These are phyloP conservation scores for Acorus gramineus DNA, from an alignment of 106 monocot species.

Conservation along the genomic window DNA sequence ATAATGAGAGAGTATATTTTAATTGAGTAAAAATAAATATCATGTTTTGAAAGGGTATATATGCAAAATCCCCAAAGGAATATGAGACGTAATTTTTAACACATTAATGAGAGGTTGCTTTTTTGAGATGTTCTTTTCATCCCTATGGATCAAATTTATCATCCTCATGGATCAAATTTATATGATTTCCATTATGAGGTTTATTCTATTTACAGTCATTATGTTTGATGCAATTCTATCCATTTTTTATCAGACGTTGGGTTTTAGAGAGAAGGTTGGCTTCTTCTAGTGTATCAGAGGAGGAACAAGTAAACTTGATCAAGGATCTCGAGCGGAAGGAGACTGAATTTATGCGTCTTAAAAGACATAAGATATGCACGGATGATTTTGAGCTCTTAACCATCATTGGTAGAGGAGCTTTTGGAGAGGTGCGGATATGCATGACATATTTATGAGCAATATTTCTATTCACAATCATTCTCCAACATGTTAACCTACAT, in stretches of 20 bases:
- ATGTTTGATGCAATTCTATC: slow-evolving; percentile 11
- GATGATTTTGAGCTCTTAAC: slow-evolving; percentile 95
- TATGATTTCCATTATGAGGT: too few relatives aligned
- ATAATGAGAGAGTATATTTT: too few relatives aligned
- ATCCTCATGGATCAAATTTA: too few relatives aligned
- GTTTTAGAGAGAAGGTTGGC: slow-evolving; percentile 75
- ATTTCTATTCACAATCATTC: background rate
- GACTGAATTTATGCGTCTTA: slow-evolving; percentile 94
- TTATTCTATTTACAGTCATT: slow-evolving; percentile 2
- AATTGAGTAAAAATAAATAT: too few relatives aligned
- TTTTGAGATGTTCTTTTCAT: too few relatives aligned
- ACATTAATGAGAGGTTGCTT: too few relatives aligned
- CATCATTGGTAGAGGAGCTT: slow-evolving; percentile 96
- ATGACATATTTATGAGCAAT: background rate
- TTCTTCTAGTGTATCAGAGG: slow-evolving; percentile 68
- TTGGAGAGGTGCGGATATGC: slow-evolving; percentile 67
- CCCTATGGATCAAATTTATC: too few relatives aligned
- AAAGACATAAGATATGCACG: slow-evolving; percentile 93
- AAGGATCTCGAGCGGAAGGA: slow-evolving; percentile 98
- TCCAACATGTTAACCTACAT: too few relatives aligned
- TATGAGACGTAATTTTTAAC: too few relatives aligned
- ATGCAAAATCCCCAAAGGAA: too few relatives aligned
- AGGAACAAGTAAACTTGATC: slow-evolving; percentile 78
- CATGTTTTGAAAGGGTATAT: too few relatives aligned
- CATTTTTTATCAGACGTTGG: slow-evolving; percentile 35